Base-by-base conservation (phyloP, 2,329 filamentous ascomycete genomes). In the Calonectria pseudoturangicola region DNA sequence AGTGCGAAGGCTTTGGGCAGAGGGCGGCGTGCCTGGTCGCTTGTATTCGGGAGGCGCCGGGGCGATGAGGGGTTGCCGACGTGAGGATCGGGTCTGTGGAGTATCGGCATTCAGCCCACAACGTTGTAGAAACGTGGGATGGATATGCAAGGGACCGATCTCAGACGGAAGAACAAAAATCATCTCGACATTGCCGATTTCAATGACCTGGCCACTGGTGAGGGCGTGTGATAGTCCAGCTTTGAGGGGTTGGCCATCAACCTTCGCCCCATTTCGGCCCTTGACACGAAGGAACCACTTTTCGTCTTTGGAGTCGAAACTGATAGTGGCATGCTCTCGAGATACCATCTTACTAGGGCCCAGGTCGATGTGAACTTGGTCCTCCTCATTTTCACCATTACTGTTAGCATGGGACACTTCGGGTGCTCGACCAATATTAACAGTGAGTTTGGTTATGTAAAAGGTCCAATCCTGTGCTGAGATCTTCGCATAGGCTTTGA, bases 121-220 rank as follows among this genome's bases (percentile, higher is more conserved):
- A 56, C 94, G 92, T 77, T 94, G 90, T 18, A 94, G 89, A 81
- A 93, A 95, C 79, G 86, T 90, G 27, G 89, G 89, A 80, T 94
- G 91, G 73, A 97, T 92, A 58, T 90, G 88, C 30, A 95, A 88
- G 28, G 91, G 90, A 69, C 87, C 88, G 56, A 91, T 88, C 76
- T 94, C 93, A 28, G 91, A 92, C 0, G 97, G 96, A n/a, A 98
- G 91, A 60, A 98, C 95, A 84, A 99, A 99, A 88, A 98, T 96
- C 97, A 99, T 99, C 86, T 99, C 96, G 1, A 97, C 94, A 66
- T 94, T 94, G 79, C 93, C 94, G 81, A 98, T 94, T 81, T 98
- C 95, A 71, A 99, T 93, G 51, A 98, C 95, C 82, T 96, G 93
- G 71, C 97, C 97, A 79, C 96, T 98, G 50, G 92, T 91, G 30